Evolutionary conservation across 345 rosid species (phyloP).

Genomic region (Acer negundo): DNA sequence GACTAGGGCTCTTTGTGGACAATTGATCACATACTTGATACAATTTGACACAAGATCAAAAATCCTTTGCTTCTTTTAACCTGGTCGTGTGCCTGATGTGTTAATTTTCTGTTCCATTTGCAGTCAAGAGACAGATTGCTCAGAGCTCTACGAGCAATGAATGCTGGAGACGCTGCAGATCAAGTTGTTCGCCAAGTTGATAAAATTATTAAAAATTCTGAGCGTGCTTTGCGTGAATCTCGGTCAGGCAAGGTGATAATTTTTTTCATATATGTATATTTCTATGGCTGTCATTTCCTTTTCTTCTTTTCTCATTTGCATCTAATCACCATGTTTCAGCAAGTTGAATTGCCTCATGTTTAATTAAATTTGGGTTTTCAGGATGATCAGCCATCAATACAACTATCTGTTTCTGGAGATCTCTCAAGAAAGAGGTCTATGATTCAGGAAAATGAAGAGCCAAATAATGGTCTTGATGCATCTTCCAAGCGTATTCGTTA

Average conservation of each 20-base stretch:
- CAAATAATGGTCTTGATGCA: conserved; percentile 53
- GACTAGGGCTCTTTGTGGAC: neutral
- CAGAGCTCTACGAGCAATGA: conserved; percentile 78
- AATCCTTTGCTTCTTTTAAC: neutral
- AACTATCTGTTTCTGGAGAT: conserved; percentile 56
- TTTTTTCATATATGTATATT: neutral
- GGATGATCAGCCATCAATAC: conserved; percentile 74
- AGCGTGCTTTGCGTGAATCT: conserved; percentile 84
- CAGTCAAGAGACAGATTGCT: conserved; percentile 91
- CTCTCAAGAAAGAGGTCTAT: conserved; percentile 65
- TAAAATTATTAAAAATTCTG: conserved; percentile 74
- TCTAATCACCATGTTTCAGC: neutral
- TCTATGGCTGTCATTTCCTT: neutral
- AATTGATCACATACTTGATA: neutral
- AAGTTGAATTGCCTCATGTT: conserved; percentile 16
- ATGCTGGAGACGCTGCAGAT: conserved; percentile 96
- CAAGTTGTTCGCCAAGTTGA: conserved; percentile 95
- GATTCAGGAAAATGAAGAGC: conserved; percentile 65
- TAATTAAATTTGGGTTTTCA: conserved; percentile 36
- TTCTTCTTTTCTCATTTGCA: neutral
- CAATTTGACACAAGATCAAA: neutral
- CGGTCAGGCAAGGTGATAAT: conserved; percentile 63
- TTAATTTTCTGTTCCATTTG: conserved; percentile 22
- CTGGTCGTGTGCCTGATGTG: conserved; percentile 22
- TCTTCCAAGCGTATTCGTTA: conserved; percentile 60